Conservation (phyloP, 2,329 filamentous ascomycete genomes). For the Phialocephala sp. region DNA sequence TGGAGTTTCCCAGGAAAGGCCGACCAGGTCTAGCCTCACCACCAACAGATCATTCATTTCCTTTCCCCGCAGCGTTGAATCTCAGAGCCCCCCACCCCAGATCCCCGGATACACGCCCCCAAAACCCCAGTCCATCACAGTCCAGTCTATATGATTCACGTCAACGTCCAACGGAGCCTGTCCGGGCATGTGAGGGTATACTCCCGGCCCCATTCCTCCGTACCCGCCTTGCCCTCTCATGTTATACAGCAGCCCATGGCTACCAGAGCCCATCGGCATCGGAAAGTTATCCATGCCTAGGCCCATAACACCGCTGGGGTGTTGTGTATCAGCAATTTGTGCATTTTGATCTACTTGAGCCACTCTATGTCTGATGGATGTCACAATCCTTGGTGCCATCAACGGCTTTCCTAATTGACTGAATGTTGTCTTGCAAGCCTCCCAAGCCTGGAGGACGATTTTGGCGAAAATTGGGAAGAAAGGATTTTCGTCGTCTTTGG, state of each 20-base stretch:
- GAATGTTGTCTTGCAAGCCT: slow-evolving; percentile 31
- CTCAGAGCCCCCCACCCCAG: neutral
- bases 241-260: slow-evolving; percentile 17
- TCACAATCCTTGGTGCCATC: slow-evolving; percentile 34
- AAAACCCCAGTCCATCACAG: slow-evolving; percentile 40
- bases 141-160: slow-evolving; percentile 39
- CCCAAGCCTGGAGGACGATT: slow-evolving; percentile 39
- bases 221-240: slow-evolving; percentile 24
- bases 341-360: slow-evolving; percentile 19
- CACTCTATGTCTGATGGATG: slow-evolving; percentile 30
- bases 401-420: slow-evolving; percentile 29
- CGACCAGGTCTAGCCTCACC: too few species aligned
- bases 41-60: neutral
- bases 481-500: slow-evolving; percentile 20
- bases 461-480: slow-evolving; percentile 35
- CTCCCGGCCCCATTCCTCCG: slow-evolving; percentile 2
- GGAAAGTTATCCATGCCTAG: slow-evolving; percentile 19
- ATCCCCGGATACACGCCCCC: slow-evolving; percentile 2
- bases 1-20: too few species aligned
- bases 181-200: slow-evolving; percentile 24
- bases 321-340: slow-evolving; percentile 12
- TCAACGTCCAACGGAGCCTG: slow-evolving; percentile 34
- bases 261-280: slow-evolving; percentile 24
- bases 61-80: neutral
- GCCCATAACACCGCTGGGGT: slow-evolving; percentile 6